Evolutionary conservation across 371 early-diverging fungal species (phyloP), one percentile per base, ranked within the genome.

Genomic region (Nematocida sp.): DNA sequence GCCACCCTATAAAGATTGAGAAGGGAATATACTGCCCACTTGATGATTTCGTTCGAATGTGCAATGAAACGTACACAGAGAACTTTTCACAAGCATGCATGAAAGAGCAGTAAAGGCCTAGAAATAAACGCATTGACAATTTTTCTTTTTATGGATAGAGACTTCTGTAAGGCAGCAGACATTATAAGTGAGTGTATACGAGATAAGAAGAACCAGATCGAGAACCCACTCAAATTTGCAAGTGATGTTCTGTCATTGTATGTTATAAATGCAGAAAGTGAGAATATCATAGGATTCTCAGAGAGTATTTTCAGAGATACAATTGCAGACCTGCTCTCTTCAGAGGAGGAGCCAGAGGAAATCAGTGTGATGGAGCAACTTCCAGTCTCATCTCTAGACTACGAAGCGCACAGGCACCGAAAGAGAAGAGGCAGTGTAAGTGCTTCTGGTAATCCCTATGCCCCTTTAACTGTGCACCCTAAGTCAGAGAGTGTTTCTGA

Each of bases 371-470:
- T 78, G 23, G 27, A 55, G 42, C 67, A 66, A 20, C 13, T 42
- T 20, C 61, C 57, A 6, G 66, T 50, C 4, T 23, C 33, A 13
- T 46, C 9, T 27, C n/a, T 18, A n/a, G 44, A 57, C 18, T 71
- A 46, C 2, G 33, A 66, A 6, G 15, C 13, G n/a, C 62, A 20
- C 42, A 15, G 25, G 18, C 25, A 73, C 47, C 40, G 80, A 52
- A 66, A 78, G 58, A 69, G 80, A 61, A 5, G 80, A 45, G 80
- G 80, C 25, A 78, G 80, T 45, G 80, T 78, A 5, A 60, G 71
- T 40, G 80, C 80, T 4, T 60, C 60, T 33, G 54, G 46, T 2
- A 54, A 78, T 42, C 80, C 71, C 1, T 70, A 71, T 67, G 80
- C 69, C 9, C 58, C 42, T 5, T 5, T 70, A 5, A 33, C 11